Base-by-base conservation (phyloP, 768 basidiomycete species). In the Phylloporus scabripes region DNA sequence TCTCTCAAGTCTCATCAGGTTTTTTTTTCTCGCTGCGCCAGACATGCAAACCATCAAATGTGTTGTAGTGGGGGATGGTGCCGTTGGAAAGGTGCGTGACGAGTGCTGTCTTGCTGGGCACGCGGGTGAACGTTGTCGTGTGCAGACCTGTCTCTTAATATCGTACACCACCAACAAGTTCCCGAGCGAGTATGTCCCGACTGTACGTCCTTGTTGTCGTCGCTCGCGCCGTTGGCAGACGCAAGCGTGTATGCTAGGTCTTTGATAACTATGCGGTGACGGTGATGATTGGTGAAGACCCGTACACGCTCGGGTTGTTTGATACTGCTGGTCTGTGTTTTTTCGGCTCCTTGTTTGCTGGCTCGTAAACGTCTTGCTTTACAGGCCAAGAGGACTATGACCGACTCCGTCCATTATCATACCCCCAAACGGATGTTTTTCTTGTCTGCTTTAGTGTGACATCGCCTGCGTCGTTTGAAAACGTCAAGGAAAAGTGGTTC, bases 401-500 rank as follows among this genome's bases (percentile, higher is more conserved):
- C 69, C 89, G 96, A 63, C 88, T 99, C 58, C 90, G 96, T 61
- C 96, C 96, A 62, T 75, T 99, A 74, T 97, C 95, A 66, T 99
- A 99, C 79, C 96, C 96, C 29, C 96, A 99, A 74, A 99, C 96
- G 52, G 96, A 99, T 64, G 96, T 98, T 50, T 98, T 99, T 81
- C 79, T 99, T 50, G 95, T 99, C 59, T 99, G 96, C 74, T 99
- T 98, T 79, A 94, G 91, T 64, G 96, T 99, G 60, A 97, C 95
- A 36, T 93, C 90, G 9, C 96, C 95, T 4, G 95, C 96, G 24
- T 95, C 92, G 42, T 99, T 97, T 66, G 96, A 99, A 72, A 98
- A 99, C 86, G 95, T 99, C 63, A 98, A 96, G 81, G 96, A 99
- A 74, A 99, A 99, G 70, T 99, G 96, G 96, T 96, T 98, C 80